Percentiles rank a stretch among this genome's conserved stretches.
These are phyloP conservation scores for Escovopsis sp. DNA, from an alignment of 2,329 filamentous ascomycete genomes.

Conservation along the genomic window DNA sequence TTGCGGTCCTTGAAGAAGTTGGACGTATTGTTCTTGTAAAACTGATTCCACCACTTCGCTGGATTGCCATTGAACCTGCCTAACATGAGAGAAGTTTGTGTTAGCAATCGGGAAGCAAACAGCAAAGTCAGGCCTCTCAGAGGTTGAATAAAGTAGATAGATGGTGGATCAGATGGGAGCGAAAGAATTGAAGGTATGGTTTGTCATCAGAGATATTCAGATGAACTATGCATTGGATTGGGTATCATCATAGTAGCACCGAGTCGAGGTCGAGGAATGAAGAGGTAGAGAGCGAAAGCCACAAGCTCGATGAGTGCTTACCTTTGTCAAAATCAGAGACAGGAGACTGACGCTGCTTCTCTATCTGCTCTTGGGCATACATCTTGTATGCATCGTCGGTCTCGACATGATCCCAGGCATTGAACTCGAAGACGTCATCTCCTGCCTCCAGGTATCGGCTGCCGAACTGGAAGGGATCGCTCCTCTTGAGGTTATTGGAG, in stretches of 20 bases:
- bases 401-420: conserved; percentile 97
- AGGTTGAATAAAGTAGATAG: conserved; percentile 2
- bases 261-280: conserved; percentile 3
- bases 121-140: conserved; percentile 1
- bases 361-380: conserved; percentile 73
- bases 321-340: conserved; percentile 89
- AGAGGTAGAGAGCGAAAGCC: not conserved
- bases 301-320: conserved; percentile 25
- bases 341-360: conserved; percentile 69
- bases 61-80: conserved; percentile 78
- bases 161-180: conserved; percentile 51
- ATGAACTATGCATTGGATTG: conserved; percentile 53
- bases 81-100: conserved; percentile 17
- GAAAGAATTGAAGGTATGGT: conserved; percentile 48
- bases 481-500: conserved; percentile 64
- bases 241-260: conserved; percentile 41
- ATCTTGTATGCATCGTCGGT: conserved; percentile 78
- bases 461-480: conserved; percentile 90
- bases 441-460: conserved; percentile 70
- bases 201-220: conserved; percentile 51
- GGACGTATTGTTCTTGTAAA: conserved; percentile 93
- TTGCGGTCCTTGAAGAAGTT: conserved; percentile 99
- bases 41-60: conserved; percentile 94
- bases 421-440: conserved; percentile 92
- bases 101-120: conserved; percentile 21